Conservation (phyloP, 2,329 filamentous ascomycete species). For the Calonectria pseudoreteaudii region DNA sequence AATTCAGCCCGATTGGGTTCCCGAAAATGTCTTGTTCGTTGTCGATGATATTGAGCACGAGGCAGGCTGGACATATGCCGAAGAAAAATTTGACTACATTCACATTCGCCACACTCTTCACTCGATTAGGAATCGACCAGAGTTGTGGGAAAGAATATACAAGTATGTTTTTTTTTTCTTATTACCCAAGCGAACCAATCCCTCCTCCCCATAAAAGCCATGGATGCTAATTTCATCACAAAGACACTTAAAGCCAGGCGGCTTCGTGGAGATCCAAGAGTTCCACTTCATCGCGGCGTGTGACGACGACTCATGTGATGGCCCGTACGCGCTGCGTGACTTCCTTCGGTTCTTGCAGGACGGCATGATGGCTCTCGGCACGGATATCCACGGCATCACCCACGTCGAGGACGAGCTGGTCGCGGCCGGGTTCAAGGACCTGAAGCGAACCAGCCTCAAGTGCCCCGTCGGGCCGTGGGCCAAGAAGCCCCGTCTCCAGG, state of each 20-base stretch:
- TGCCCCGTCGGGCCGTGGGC: slow-evolving; percentile 64
- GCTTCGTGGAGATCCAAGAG: slow-evolving; percentile 63
- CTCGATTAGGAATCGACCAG: slow-evolving; percentile 55
- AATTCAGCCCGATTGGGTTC: slow-evolving; percentile 64
- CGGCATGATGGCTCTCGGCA: slow-evolving; percentile 56
- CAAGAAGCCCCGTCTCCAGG: slow-evolving; percentile 53
- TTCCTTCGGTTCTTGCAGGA: slow-evolving; percentile 55
- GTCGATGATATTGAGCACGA: slow-evolving; percentile 65
- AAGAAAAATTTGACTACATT: slow-evolving; percentile 61
- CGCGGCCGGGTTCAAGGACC: slow-evolving; percentile 55
- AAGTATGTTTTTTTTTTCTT: slow-evolving; percentile 49
- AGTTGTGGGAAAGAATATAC: slow-evolving; percentile 57
- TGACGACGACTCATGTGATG: slow-evolving; percentile 58
- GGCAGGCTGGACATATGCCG: slow-evolving; percentile 61
- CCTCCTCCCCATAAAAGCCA: neutral
- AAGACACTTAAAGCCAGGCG: slow-evolving; percentile 64
- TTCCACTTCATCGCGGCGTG: slow-evolving; percentile 54
- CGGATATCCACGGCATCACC: slow-evolving; percentile 55
- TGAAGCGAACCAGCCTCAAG: slow-evolving; percentile 57
- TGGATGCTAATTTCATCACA: neutral
- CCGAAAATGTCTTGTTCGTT: slow-evolving; percentile 63
- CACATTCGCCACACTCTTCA: slow-evolving; percentile 61
- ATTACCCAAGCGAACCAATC: neutral
- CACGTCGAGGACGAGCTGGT: slow-evolving; percentile 50
- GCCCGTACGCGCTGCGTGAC: slow-evolving; percentile 60